A percentile compares a stretch with the other conserved stretches of the same genome.
Conservation (phyloP, 2,329 filamentous ascomycete species). For the Sordariomycetes sp. region DNA sequence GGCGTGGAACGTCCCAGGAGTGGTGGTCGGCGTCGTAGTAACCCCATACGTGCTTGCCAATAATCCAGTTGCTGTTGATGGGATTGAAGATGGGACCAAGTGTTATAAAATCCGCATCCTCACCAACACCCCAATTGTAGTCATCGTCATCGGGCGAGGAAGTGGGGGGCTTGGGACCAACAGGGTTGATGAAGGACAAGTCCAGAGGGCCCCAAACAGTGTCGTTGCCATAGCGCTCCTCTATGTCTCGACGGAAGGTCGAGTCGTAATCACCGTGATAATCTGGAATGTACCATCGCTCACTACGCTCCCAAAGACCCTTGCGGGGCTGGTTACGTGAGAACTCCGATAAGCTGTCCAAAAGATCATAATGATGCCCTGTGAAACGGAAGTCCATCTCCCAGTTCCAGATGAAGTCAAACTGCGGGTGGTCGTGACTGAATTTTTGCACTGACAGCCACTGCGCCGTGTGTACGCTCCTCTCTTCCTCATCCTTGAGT, state of each 20-base stretch:
- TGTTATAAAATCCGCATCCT: conserved; percentile 65
- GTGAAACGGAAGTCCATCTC: conserved; percentile 75
- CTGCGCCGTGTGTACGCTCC: conserved; percentile 50
- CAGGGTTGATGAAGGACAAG: conserved; percentile 49
- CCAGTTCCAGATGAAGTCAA: conserved; percentile 81
- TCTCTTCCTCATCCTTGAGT: conserved; percentile 51
- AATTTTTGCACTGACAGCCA: conserved; percentile 72
- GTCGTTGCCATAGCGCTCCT: conserved; percentile 36
- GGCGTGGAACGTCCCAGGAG: conserved; percentile 53
- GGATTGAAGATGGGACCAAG: conserved; percentile 76
- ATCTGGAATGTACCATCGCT: conserved; percentile 64
- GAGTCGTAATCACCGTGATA: conserved; percentile 57
- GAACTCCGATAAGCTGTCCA: conserved; percentile 56
- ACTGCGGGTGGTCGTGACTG: conserved; percentile 66
- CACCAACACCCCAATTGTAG: conserved; percentile 68
- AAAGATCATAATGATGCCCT: conserved; percentile 74
- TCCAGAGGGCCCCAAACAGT: conserved; percentile 59
- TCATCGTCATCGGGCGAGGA: conserved; percentile 51
- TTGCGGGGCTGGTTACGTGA: conserved; percentile 60
- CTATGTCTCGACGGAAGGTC: conserved; percentile 58
- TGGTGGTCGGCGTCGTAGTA: conserved; percentile 44
- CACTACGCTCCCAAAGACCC: conserved; percentile 64
- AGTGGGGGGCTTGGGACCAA: conserved; percentile 55
- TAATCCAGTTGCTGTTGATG: conserved; percentile 63
- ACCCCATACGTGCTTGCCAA: conserved; percentile 58